phyloP scores from a whole-genome alignment of 345 rosid genomes.

The Euphorbia tirucalli region DNA sequence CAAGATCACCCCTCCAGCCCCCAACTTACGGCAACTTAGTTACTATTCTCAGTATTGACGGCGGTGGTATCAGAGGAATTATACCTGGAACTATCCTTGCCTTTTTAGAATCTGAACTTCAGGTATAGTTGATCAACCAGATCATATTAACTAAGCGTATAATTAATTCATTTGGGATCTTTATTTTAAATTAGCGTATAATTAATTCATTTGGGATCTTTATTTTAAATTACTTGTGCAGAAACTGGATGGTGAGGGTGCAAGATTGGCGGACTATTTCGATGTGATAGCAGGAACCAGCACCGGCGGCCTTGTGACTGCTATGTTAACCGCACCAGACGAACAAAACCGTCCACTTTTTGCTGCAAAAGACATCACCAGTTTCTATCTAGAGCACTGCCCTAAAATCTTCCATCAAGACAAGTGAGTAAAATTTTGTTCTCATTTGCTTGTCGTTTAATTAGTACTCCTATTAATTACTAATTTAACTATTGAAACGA shows the following conservation, averaged over 20 bases:
- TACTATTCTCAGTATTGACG: slow-evolving; percentile 73
- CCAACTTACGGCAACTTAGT: slow-evolving; percentile 50
- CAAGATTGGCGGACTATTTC: slow-evolving; percentile 69
- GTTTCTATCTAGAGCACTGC: slow-evolving; percentile 18
- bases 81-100: slow-evolving; percentile 60
- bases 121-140: too few relatives aligned
- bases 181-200: too few relatives aligned
- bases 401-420: slow-evolving; percentile 24
- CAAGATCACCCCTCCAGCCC: slow-evolving; percentile 51
- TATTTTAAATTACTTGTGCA: slow-evolving; percentile 13
- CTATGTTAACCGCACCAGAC: slow-evolving; percentile 63
- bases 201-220: too few relatives aligned
- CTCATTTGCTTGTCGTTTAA: too few relatives aligned
- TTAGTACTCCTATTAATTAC: too few relatives aligned
- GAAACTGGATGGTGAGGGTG: slow-evolving; percentile 67
- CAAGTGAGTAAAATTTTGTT: slow-evolving; percentile 5
- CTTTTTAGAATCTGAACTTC: slow-evolving; percentile 66
- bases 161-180: too few relatives aligned
- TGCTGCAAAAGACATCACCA: slow-evolving; percentile 60
- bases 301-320: slow-evolving; percentile 67
- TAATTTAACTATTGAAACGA: too few relatives aligned
- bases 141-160: too few relatives aligned
- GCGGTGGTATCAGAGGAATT: slow-evolving; percentile 78
- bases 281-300: slow-evolving; percentile 70
- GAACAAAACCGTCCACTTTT: slow-evolving; percentile 56